These are phyloP conservation scores for Monilinia polystroma DNA, from an alignment of 2,329 filamentous ascomycete species.

Conservation along the genomic window DNA sequence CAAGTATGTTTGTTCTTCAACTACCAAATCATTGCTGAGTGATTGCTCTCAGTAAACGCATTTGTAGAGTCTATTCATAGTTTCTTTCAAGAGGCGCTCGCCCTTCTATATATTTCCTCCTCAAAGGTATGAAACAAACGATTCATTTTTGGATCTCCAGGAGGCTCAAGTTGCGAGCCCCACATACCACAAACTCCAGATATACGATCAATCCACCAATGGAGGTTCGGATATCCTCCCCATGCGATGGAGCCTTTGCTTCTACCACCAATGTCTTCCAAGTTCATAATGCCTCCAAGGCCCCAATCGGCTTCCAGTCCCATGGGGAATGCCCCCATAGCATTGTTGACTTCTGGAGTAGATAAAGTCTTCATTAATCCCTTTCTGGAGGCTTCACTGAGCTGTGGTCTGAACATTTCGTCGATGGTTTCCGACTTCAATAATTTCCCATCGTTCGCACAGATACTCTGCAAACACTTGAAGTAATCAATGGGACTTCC, in stretches of 20 bases:
- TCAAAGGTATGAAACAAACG: conserved; percentile 43
- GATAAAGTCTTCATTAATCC: conserved; percentile 32
- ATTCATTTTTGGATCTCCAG: conserved; percentile 43
- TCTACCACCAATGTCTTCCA: conserved; percentile 42
- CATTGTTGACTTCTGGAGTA: conserved; percentile 24
- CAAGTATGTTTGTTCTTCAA: not conserved
- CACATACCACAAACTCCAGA: conserved; percentile 46
- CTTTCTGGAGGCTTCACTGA: conserved; percentile 38
- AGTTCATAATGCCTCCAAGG: conserved; percentile 46
- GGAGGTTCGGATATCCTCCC: conserved; percentile 48
- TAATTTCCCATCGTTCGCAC: conserved; percentile 50
- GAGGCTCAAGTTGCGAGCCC: conserved; percentile 46
- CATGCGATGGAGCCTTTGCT: conserved; percentile 46
- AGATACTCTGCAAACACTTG: conserved; percentile 48
- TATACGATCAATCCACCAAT: conserved; percentile 47
- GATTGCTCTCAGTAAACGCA: not conserved
- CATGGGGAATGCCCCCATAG: conserved; percentile 39
- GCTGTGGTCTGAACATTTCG: conserved; percentile 50
- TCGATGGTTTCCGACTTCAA: conserved; percentile 45
- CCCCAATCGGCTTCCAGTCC: conserved; percentile 44
- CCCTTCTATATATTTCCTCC: conserved; percentile 42
- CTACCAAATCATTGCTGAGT: not conserved
- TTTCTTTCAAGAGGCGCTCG: conserved; percentile 9
- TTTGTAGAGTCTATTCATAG: not conserved
- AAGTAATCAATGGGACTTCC: conserved; percentile 45